Base-by-base conservation (phyloP, 1,284 basidiomycete species). In the Malassezia japonica region DNA sequence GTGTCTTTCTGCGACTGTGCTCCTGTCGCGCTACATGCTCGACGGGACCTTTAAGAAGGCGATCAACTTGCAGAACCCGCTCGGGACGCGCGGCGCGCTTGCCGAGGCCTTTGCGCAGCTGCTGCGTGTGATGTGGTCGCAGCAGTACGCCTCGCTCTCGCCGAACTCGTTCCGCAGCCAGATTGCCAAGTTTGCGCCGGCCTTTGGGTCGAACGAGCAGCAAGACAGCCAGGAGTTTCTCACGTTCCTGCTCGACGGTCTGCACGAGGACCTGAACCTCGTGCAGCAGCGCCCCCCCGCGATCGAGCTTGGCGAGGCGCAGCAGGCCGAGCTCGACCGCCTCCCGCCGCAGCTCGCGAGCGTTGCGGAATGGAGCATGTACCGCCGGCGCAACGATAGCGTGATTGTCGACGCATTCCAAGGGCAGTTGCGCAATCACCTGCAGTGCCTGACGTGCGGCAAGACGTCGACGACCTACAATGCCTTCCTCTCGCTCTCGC, bases 391-490 rank as follows among this genome's bases (percentile, higher is more conserved):
- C 9, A 72, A 72, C 48, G 63, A 72, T 53, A 62, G 61, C 16
- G 51, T 66, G 47, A 61, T 66, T 50, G 56, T 61, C 34, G 50
- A 46, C 36, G 50, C 66, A n/a, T 56, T 70, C 18, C 55, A 61
- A 39, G 70, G 70, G 2, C 69, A 71, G 44, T 68, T 72, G 38
- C 48, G 70, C 10, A 72, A 72, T 51, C 66, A 67, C 59, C 48
- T 72, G 31, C 68, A 64, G 1, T 72, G 70, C 37, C 37, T 68
- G 1, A 64, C 64, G 13, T 72, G 70, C 40, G 65, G 69, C 10
- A 67, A 94, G 87, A 96, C 92, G 2, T 94, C 89, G 24, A 96
- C 90, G 5, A 96, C 91, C 7, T 98, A 94, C 69, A 95, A 98
- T 70, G 81, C 69, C 15, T 72, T 68, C 46, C 63, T 67, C 23